Percentiles rank a stretch among this genome's conserved stretches.
Conservation (phyloP, 495 filamentous ascomycete genomes). For the Jackrogersella minutella region DNA sequence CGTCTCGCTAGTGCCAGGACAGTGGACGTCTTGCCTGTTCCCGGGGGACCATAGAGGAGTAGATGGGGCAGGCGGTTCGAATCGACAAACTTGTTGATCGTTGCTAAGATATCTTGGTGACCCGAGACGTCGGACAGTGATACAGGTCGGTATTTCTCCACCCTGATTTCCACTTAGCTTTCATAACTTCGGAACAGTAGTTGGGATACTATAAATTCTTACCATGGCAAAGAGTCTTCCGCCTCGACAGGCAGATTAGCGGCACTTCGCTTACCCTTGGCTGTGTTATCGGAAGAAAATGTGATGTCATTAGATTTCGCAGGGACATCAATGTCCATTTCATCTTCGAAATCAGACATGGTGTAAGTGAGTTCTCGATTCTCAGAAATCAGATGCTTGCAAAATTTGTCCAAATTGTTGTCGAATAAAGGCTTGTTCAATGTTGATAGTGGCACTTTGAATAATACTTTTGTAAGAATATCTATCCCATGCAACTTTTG, state of each 20-base stretch:
- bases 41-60: constrained; percentile 95
- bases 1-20: constrained; percentile 87
- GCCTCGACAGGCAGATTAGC: constrained; percentile 94
- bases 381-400: not conserved
- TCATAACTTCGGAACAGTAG: not conserved
- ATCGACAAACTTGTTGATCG: constrained; percentile 96
- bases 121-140: constrained; percentile 92
- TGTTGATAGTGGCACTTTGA: no score
- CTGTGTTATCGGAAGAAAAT: constrained; percentile 70
- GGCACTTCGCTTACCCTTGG: constrained; percentile 88
- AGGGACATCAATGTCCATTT: constrained; percentile 83
- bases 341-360: constrained; percentile 94
- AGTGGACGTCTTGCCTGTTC: constrained; percentile 97
- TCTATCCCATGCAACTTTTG: not conserved
- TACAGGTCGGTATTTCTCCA: constrained; percentile 96
- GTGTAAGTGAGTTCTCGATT: constrained; percentile 1
- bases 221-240: constrained; percentile 95
- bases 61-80: constrained; percentile 93
- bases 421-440: not conserved
- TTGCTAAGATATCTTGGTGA: constrained; percentile 96
- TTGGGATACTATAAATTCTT: constrained; percentile 20
- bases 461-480: no score
- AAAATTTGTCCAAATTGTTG: not conserved
- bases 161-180: constrained; percentile 63
- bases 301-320: constrained; percentile 63